A percentile compares a stretch with the other conserved stretches of the same genome.
These are phyloP conservation scores for Penicillium olsonii DNA, from an alignment of 2,329 filamentous ascomycete species.

Conservation along the genomic window DNA sequence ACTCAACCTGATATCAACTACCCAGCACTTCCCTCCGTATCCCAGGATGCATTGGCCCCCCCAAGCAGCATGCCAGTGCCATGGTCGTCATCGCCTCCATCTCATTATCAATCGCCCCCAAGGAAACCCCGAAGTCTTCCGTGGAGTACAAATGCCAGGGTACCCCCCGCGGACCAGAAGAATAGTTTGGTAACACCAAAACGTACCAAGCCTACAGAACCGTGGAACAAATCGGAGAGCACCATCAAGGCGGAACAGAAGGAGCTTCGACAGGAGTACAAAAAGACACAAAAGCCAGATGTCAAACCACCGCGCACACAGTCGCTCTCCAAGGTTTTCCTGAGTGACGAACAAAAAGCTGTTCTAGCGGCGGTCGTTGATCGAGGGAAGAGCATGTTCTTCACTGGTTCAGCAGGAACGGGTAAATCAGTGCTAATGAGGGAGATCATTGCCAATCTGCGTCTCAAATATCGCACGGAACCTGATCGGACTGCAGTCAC, in stretches of 20 bases:
- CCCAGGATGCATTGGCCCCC: slow-evolving; percentile 34
- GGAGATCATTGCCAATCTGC: slow-evolving; percentile 80
- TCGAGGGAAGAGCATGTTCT: slow-evolving; percentile 86
- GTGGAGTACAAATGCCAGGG: slow-evolving; percentile 47
- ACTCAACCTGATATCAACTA: slow-evolving; percentile 34
- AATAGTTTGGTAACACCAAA: slow-evolving; percentile 45
- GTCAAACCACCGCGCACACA: slow-evolving; percentile 40
- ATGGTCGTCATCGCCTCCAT: slow-evolving; percentile 66
- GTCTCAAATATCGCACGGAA: slow-evolving; percentile 73
- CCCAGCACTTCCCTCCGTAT: slow-evolving; percentile 35
- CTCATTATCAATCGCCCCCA: slow-evolving; percentile 40
- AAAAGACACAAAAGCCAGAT: slow-evolving; percentile 51
- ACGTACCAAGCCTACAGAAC: slow-evolving; percentile 46
- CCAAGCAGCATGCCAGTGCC: slow-evolving; percentile 62
- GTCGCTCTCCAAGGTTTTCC: slow-evolving; percentile 63
- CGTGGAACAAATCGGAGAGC: slow-evolving; percentile 75
- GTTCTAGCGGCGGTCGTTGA: slow-evolving; percentile 82
- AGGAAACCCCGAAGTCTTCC: slow-evolving; percentile 67
- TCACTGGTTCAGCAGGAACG: slow-evolving; percentile 93
- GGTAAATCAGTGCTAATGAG: slow-evolving; percentile 96
- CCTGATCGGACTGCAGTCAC: slow-evolving; percentile 88
- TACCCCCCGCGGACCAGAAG: slow-evolving; percentile 27
- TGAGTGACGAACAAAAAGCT: slow-evolving; percentile 83
- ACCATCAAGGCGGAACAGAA: slow-evolving; percentile 77
- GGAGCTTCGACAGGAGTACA: slow-evolving; percentile 64